Evolutionary conservation across 2,329 filamentous ascomycete species (phyloP).

Genomic region (Xylariales sp.): DNA sequence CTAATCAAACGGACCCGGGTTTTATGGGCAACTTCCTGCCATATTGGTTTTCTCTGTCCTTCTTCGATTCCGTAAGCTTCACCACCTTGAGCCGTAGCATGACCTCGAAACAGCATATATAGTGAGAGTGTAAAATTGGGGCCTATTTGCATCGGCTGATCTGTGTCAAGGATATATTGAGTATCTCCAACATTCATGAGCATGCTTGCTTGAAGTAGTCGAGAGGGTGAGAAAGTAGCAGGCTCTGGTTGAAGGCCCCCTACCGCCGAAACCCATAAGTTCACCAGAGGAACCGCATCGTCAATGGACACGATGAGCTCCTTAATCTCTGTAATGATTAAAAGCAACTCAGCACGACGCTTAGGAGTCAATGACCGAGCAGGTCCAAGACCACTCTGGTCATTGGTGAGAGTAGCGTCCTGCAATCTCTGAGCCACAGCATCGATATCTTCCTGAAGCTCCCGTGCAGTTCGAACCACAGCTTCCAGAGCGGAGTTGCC

Average conservation of each 20-base stretch:
- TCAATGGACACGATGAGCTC: conserved; percentile 75
- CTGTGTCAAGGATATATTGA: conserved; percentile 66
- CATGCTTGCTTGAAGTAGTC: conserved; percentile 87
- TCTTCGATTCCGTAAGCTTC: conserved; percentile 40
- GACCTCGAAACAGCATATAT: conserved; percentile 91
- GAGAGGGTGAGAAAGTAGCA: conserved; percentile 80
- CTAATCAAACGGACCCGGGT: conserved; percentile 76
- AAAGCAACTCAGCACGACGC: conserved; percentile 60
- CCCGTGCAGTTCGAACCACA: conserved; percentile 76
- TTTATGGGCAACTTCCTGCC: conserved; percentile 97
- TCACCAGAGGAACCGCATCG: conserved; percentile 85
- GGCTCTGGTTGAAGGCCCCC: conserved; percentile 82
- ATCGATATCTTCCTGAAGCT: conserved; percentile 79
- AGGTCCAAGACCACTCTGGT: conserved; percentile 40
- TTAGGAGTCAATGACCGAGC: conserved; percentile 46
- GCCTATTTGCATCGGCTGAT: conserved; percentile 71
- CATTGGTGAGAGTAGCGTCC: conserved; percentile 61
- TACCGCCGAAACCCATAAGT: conserved; percentile 89
- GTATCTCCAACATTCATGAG: conserved; percentile 84
- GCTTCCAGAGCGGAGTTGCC: conserved; percentile 68
- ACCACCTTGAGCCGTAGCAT: conserved; percentile 53
- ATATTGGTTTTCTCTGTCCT: conserved; percentile 65
- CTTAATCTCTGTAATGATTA: conserved; percentile 72
- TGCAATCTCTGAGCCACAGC: conserved; percentile 71
- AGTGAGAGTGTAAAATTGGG: conserved; percentile 81